These are phyloP conservation scores for Abortiporus biennis DNA, from an alignment of 1,284 basidiomycete genomes.

Conservation along the genomic window DNA sequence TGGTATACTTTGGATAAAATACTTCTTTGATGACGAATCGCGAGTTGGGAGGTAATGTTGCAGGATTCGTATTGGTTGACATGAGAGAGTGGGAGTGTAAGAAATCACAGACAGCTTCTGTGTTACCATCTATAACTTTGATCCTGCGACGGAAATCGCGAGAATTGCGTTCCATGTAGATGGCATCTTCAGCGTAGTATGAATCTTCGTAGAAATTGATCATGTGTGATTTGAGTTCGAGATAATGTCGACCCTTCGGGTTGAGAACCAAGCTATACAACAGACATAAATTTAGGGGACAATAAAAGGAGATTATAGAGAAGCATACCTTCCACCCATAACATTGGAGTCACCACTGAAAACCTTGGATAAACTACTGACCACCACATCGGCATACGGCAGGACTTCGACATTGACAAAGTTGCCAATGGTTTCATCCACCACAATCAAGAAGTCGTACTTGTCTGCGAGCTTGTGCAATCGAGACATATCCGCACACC, in stretches of 20 bases:
- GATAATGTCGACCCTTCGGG: constrained; percentile 68
- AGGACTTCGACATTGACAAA: constrained; percentile 94
- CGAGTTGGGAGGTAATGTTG: constrained; percentile 17
- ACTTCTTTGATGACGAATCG: constrained; percentile 62
- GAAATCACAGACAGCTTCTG: constrained; percentile 78
- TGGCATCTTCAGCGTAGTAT: constrained; percentile 90
- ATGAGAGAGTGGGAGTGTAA: constrained; percentile 57
- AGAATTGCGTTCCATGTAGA: constrained; percentile 98
- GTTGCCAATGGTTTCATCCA: constrained; percentile 97
- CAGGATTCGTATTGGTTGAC: constrained; percentile 5
- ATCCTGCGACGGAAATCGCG: constrained; percentile 85
- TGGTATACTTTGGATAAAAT: constrained; percentile 86
- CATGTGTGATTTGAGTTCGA: constrained; percentile 56
- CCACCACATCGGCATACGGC: constrained; percentile 89
- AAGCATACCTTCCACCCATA: constrained; percentile 91
- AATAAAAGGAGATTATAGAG: no score
- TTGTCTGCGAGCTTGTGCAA: constrained; percentile 82
- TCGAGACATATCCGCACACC: constrained; percentile 76
- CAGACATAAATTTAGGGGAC: constrained; percentile 5
- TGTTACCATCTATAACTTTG: constrained; percentile 75
- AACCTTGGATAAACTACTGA: constrained; percentile 90
- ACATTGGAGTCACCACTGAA: constrained; percentile 96
- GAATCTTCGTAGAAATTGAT: constrained; percentile 74
- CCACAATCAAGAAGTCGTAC: constrained; percentile 83
- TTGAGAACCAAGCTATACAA: constrained; percentile 75